Percentiles rank a stretch among this genome's conserved stretches.
Evolutionary conservation across 306 rosid species (phyloP).

Genomic region (Rosa lucieae): DNA sequence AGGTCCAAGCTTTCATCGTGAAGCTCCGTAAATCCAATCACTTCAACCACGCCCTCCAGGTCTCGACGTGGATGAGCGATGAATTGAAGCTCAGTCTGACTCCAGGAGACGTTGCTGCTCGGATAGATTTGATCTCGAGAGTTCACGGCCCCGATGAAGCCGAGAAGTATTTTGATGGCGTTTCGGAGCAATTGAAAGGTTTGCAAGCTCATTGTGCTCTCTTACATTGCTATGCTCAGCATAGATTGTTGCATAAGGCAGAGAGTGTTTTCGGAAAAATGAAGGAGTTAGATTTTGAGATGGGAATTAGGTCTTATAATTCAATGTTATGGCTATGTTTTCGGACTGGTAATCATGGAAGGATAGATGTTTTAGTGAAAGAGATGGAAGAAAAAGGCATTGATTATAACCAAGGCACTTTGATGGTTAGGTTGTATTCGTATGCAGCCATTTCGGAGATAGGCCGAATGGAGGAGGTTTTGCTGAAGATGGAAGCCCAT

Average conservation of each 20-base stretch:
- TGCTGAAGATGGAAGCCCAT: conserved; percentile 10
- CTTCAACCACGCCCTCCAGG: conserved; percentile 70
- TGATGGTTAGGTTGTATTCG: neutral
- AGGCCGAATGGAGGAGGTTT: conserved; percentile 5
- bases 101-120: conserved; percentile 3
- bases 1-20: conserved; percentile 33
- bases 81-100: neutral
- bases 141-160: conserved; percentile 60
- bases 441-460: conserved; percentile 1
- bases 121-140: conserved; percentile 50
- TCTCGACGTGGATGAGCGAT: conserved; percentile 18
- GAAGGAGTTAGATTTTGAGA: conserved; percentile 28
- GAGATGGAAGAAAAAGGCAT: conserved; percentile 13
- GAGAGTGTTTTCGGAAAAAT: conserved; percentile 57
- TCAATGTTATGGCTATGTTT: conserved; percentile 61
- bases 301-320: conserved; percentile 38
- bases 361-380: conserved; percentile 36
- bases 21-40: conserved; percentile 50
- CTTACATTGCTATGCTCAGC: conserved; percentile 51
- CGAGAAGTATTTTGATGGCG: conserved; percentile 45
- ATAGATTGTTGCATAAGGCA: conserved; percentile 51
- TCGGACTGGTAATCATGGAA: conserved; percentile 46
- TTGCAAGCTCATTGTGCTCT: conserved; percentile 53
- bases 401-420: neutral
- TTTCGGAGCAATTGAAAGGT: conserved; percentile 37